Conservation (phyloP, 2,329 filamentous ascomycete species). For the Colletotrichum salicis region DNA sequence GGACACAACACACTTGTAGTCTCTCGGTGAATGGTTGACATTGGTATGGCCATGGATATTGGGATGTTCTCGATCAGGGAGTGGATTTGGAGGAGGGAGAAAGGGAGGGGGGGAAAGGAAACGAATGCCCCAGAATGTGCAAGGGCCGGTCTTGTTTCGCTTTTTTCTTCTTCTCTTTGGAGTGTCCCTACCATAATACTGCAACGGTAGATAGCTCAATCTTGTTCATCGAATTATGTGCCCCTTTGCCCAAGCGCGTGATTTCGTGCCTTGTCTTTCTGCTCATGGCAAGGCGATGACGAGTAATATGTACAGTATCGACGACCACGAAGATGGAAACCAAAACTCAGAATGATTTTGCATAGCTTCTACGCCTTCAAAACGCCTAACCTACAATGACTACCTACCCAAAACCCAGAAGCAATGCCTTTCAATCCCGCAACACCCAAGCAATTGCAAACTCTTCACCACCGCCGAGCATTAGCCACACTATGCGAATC, state of each 20-base stretch:
- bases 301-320: not conserved
- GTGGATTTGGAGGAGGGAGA: not conserved
- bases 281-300: not conserved
- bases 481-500: not conserved
- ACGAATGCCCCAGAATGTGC: not conserved
- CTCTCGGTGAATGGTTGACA: not conserved
- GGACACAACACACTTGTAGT: not conserved
- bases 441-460: too few relatives aligned
- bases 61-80: not conserved
- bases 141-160: not conserved
- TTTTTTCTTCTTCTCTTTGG: not conserved
- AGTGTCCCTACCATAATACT: not conserved
- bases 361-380: too few relatives aligned
- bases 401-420: too few relatives aligned
- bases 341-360: too few relatives aligned
- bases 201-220: not conserved
- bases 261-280: not conserved
- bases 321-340: not conserved
- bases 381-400: not conserved
- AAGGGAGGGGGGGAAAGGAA: not conserved
- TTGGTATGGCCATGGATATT: not conserved
- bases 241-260: not conserved
- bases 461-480: too few relatives aligned
- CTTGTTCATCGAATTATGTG: not conserved
- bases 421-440: too few relatives aligned